These are phyloP conservation scores for Talaromyces stipitatus DNA, from an alignment of 495 filamentous ascomycete species.

Conservation along the genomic window DNA sequence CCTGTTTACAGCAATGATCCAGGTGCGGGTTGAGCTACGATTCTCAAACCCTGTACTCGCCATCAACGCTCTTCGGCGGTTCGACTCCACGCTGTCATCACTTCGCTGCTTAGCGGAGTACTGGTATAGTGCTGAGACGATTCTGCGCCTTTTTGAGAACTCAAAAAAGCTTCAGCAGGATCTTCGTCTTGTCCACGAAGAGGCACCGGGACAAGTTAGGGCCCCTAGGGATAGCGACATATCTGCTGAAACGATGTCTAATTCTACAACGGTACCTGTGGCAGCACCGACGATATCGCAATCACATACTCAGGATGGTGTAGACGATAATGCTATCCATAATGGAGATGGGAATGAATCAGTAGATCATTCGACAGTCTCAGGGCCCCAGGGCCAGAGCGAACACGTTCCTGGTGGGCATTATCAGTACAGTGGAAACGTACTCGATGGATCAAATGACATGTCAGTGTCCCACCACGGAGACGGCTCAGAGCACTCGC, in stretches of 20 bases:
- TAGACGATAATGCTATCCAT: background rate
- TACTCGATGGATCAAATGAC: background rate
- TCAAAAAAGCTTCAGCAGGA: conserved; percentile 40
- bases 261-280: background rate
- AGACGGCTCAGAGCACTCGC: conserved; percentile 26
- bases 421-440: background rate
- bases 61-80: conserved; percentile 41
- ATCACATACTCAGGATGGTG: conserved; percentile 10
- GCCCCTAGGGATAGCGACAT: conserved; percentile 4
- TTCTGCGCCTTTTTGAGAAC: conserved; percentile 39
- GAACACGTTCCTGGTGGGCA: background rate
- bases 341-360: background rate
- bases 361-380: background rate
- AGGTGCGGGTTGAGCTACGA: conserved; percentile 41
- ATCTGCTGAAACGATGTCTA: background rate
- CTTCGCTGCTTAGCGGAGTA: conserved; percentile 37
- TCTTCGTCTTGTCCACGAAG: conserved; percentile 30
- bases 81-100: conserved; percentile 38
- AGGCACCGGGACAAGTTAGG: conserved; percentile 28
- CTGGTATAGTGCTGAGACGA: conserved; percentile 40
- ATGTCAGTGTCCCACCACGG: background rate
- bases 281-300: conserved; percentile 9
- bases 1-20: conserved; percentile 43
- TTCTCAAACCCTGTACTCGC: conserved; percentile 43
- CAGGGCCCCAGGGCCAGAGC: background rate